Conservation (phyloP, 352 stramenopile genomes). For the Phytophthora vignae region DNA sequence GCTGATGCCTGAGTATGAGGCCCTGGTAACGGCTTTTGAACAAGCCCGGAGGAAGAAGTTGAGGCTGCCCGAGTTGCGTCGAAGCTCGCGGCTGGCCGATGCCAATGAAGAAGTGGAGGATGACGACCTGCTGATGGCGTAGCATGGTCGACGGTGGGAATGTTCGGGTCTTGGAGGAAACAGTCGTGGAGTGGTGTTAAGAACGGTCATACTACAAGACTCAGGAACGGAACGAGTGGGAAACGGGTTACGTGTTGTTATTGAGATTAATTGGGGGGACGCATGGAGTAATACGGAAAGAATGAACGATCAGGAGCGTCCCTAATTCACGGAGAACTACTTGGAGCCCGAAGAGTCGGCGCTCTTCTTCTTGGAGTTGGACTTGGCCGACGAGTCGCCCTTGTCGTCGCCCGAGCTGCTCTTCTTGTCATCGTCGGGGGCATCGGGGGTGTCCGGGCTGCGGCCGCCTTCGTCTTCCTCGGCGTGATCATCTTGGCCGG, state of each 20-base stretch:
- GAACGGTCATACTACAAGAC: not conserved
- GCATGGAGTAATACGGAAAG: too few species aligned
- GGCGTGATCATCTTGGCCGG: not conserved
- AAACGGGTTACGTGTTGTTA: too few species aligned
- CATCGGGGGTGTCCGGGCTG: too few species aligned
- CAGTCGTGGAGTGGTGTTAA: too few species aligned
- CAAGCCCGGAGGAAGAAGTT: not conserved
- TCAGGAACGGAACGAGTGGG: too few species aligned
- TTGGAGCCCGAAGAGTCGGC: not conserved
- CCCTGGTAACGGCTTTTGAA: not conserved
- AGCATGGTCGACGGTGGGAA: not conserved
- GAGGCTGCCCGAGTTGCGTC: not conserved
- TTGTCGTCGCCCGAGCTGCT: not conserved
- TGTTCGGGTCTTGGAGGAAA: not conserved
- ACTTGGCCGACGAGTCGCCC: not conserved
- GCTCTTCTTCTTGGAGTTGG: not conserved
- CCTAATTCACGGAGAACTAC: too few species aligned
- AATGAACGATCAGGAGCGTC: too few species aligned
- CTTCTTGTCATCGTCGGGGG: too few species aligned
- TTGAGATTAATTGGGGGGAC: too few species aligned
- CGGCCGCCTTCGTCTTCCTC: not conserved
- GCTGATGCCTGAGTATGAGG: not conserved
- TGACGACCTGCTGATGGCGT: not conserved
- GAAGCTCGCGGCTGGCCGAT: not conserved
- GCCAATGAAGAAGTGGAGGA: slow-evolving; percentile 7